Evolutionary conservation across 495 filamentous ascomycete species (phyloP).

Genomic region (Aspergillus sparsus): DNA sequence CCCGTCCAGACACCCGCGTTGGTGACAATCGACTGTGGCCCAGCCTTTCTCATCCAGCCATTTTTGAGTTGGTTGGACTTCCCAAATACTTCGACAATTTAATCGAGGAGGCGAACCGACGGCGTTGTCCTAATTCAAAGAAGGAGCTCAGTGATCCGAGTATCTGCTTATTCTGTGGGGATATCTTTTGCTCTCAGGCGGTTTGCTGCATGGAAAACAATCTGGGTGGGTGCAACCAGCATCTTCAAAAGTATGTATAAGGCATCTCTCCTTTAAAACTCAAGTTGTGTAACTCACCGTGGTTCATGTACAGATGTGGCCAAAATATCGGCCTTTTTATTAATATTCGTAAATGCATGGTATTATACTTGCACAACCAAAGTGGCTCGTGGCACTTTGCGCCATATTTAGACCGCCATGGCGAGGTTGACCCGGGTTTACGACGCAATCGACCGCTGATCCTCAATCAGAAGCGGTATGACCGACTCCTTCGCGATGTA

Average conservation of each 20-base stretch:
- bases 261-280: neutral
- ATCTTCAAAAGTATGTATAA: conserved; percentile 74
- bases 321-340: conserved; percentile 87
- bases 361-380: conserved; percentile 79
- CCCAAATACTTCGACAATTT: conserved; percentile 91
- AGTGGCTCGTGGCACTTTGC: conserved; percentile 83
- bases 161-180: conserved; percentile 93
- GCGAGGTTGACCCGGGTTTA: conserved; percentile 86
- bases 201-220: conserved; percentile 79
- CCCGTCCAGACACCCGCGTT: conserved; percentile 44
- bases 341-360: conserved; percentile 91
- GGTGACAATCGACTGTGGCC: conserved; percentile 47
- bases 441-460: conserved; percentile 82
- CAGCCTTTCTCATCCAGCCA: conserved; percentile 76
- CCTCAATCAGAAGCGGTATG: conserved; percentile 90
- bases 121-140: conserved; percentile 83
- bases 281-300: conserved; percentile 14
- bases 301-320: conserved; percentile 64
- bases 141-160: conserved; percentile 87
- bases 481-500: conserved; percentile 76
- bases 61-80: conserved; percentile 90
- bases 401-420: conserved; percentile 93
- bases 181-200: conserved; percentile 91
- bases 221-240: conserved; percentile 85
- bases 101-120: conserved; percentile 84